Base-by-base conservation (phyloP, 345 rosid genomes). In the Camelina sativa region DNA sequence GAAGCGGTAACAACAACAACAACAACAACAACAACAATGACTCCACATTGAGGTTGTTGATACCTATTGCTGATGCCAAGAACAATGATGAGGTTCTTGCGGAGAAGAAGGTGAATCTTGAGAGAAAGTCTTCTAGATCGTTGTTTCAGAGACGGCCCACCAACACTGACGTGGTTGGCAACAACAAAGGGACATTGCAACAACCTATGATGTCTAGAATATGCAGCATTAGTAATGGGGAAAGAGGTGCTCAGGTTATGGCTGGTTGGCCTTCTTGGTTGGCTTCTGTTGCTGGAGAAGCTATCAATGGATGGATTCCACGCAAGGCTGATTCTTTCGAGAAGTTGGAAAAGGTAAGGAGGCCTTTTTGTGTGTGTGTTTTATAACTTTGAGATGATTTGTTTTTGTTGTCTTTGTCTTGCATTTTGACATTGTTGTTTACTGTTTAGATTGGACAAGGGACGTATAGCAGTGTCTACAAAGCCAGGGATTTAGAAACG, bases 221-320 rank as follows among this genome's bases (percentile, higher is more conserved):
- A 55, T 61, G 67, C 66, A 85, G 90, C 64, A 54, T 87, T 69
- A 34, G 82, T 22, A 80, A 65, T 52, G 93, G 96, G 20, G 96
- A 91, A 69, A 85, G 62, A 81, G 96, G 89, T 34, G 91, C 88
- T 38, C 90, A 84, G 54, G 84, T 89, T 62, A 86, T 85, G 73
- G 92, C 99, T 44, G 99, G 99, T 76, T 95, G 99, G 99, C 99
- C 99, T 57, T 79, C 96, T 69, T 95, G 99, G 99, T 78, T 95
- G 67, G 83, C 88, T 32, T 73, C 86, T 0, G 99, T 92, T 69
- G 99, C 99, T n/a, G 96, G 97, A 9, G 99, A 95, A 82, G 97
- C 97, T 60, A 87, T 95, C 79, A 85, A 85, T 53, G 99, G 99
- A 11, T 95, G 99, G 99, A 84, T 88, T 62, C 97, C 99, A 8